These are phyloP conservation scores for Sphaerosporella brunnea DNA, from an alignment of 495 filamentous ascomycete species.

Conservation along the genomic window DNA sequence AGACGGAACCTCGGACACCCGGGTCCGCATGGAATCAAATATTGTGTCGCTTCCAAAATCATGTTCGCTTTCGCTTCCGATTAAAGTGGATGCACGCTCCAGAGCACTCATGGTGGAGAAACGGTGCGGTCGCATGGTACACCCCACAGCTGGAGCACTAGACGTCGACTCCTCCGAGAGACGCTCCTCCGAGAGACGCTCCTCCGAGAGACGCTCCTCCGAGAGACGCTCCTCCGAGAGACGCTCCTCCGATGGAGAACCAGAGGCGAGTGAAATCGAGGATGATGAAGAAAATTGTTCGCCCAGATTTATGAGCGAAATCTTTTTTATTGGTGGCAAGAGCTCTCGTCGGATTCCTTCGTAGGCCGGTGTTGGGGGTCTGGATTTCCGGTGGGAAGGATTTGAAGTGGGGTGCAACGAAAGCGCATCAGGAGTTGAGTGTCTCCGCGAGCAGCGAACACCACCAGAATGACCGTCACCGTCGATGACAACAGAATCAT, in stretches of 20 bases:
- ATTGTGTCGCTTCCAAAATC: slow-evolving; percentile 78
- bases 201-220: too few relatives aligned
- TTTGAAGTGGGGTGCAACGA: slow-evolving; percentile 9
- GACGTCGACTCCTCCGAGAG: neutral
- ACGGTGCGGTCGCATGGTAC: slow-evolving; percentile 20
- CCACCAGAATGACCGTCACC: slow-evolving; percentile 17
- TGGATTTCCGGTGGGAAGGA: slow-evolving; percentile 4
- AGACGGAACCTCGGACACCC: slow-evolving; percentile 39
- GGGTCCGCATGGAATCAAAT: slow-evolving; percentile 79
- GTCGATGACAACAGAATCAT: slow-evolving; percentile 7
- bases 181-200: too few relatives aligned
- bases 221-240: neutral
- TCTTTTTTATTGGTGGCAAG: slow-evolving; percentile 15
- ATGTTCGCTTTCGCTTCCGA: slow-evolving; percentile 66
- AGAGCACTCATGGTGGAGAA: slow-evolving; percentile 34
- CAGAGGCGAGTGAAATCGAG: neutral
- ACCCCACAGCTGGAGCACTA: neutral
- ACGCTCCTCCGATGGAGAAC: slow-evolving; percentile 6
- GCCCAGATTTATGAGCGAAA: slow-evolving; percentile 15
- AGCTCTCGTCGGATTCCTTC: slow-evolving; percentile 4
- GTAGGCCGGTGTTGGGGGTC: slow-evolving; percentile 10
- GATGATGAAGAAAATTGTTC: slow-evolving; percentile 7
- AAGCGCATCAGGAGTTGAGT: slow-evolving; percentile 7
- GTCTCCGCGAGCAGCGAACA: slow-evolving; percentile 13
- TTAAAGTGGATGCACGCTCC: slow-evolving; percentile 62